Base-by-base conservation (phyloP, 495 filamentous ascomycete species). In the Hyaloscypha variabilis region DNA sequence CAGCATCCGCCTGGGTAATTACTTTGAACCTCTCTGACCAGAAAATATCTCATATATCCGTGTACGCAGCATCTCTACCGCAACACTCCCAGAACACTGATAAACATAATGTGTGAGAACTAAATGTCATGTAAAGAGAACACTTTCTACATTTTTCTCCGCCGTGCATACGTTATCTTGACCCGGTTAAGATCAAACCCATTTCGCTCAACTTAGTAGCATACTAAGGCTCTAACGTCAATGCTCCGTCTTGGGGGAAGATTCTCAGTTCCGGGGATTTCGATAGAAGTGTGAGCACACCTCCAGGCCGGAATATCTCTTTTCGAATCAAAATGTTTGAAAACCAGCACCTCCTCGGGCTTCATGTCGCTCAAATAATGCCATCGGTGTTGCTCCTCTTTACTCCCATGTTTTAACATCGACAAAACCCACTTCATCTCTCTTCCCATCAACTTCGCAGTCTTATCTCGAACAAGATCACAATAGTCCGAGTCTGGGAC, bases 291-390 rank as follows among this genome's bases (percentile, higher is more conserved):
- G 26, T 55, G 52, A 55, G 23, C 52, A 24, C 52, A 55, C 21
- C 52, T 55, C 52, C 52, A 55, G 26, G 52, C 52, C 24, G 24
- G n/a, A 26, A 55, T 55, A 55, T 55, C 52, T 13, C 10, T 24
- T 28, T 55, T 55, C 28, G 52, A 55, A 26, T 55, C 52, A 55
- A 26, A 55, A 55, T 55, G 17, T 24, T 55, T 55, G 21, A 55
- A 55, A 5, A 55, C 6, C 13, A 55, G 26, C 14, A 55, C 19
- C 52, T 55, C 52, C 13, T 55, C 28, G 26, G 52, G 52, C 52
- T 14, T n/a, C 52, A 55, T 55, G 13, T 28, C 52, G 28, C 52
- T 55, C 52, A 24, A 55, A 26, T 55, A 55, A 55, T 55, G 23
- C 52, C 5, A 55, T 8, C 52, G 52, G 23, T 55, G 52, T 14